These are phyloP conservation scores for Arctium lappa DNA, from an alignment of 129 eudicot species.

Conservation along the genomic window DNA sequence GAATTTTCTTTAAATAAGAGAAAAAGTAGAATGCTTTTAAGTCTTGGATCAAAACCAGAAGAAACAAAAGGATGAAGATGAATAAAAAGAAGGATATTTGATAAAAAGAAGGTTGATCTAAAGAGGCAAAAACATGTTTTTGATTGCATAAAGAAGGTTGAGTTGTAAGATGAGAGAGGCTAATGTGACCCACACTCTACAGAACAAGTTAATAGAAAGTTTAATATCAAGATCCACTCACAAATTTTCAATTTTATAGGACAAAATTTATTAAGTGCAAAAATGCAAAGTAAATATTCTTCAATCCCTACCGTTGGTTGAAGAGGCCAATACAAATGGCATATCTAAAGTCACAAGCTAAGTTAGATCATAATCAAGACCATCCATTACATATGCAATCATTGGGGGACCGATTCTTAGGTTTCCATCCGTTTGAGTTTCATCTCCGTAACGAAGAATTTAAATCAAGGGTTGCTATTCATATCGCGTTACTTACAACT, in stretches of 20 bases:
- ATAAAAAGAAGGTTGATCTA: not conserved
- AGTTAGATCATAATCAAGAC: not conserved
- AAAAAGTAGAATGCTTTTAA: constrained; percentile 45
- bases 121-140: not conserved
- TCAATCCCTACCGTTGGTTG: constrained; percentile 6
- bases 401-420: not conserved
- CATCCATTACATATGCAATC: not conserved
- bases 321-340: not conserved
- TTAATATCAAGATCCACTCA: not conserved
- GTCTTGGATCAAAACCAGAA: constrained; percentile 29
- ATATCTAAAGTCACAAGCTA: not conserved
- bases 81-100: not conserved
- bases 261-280: not conserved
- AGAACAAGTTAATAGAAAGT: not conserved
- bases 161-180: not conserved
- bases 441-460: not conserved
- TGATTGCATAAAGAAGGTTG: not conserved
- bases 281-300: constrained; percentile 3
- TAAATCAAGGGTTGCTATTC: not conserved
- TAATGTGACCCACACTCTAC: constrained; percentile 9
- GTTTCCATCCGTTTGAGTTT: not conserved
- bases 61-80: constrained; percentile 15
- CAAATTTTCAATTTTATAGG: not conserved
- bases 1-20: constrained; percentile 30
- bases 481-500: not conserved